Percentiles rank a stretch among this genome's conserved stretches.
Evolutionary conservation across 768 basidiomycete genomes (phyloP).

Genomic region (Termitomyces eurrhizus): DNA sequence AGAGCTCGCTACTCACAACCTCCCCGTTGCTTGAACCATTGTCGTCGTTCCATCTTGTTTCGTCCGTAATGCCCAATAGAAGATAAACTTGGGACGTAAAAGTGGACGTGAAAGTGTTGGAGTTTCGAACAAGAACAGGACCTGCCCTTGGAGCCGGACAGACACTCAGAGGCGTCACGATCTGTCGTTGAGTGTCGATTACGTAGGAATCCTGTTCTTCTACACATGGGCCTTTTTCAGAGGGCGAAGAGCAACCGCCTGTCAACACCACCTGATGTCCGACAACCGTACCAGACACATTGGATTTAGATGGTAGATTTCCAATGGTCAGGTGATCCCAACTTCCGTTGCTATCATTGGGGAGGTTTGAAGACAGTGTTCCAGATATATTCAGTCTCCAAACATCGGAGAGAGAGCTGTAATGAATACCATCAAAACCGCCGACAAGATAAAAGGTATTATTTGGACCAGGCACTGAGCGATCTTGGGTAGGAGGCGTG

Average conservation of each 20-base stretch:
- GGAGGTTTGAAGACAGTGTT: slow-evolving; percentile 65
- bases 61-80: slow-evolving; percentile 64
- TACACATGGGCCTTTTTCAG: slow-evolving; percentile 49
- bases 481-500: slow-evolving; percentile 37
- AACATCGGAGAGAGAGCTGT: slow-evolving; percentile 55
- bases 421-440: slow-evolving; percentile 49
- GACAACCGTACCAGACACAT: slow-evolving; percentile 59
- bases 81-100: slow-evolving; percentile 67
- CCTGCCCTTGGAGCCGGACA: slow-evolving; percentile 69
- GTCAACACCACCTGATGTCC: slow-evolving; percentile 46
- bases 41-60: slow-evolving; percentile 63
- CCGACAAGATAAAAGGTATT: slow-evolving; percentile 75
- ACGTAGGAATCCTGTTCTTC: slow-evolving; percentile 50
- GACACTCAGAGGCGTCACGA: slow-evolving; percentile 34
- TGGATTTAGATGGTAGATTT: slow-evolving; percentile 35
- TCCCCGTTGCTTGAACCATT: slow-evolving; percentile 62
- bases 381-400: slow-evolving; percentile 73
- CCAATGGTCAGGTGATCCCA: slow-evolving; percentile 53
- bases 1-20: slow-evolving; percentile 45
- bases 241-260: slow-evolving; percentile 56
- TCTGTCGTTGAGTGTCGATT: slow-evolving; percentile 36
- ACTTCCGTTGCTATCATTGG: slow-evolving; percentile 43
- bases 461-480: slow-evolving; percentile 49
- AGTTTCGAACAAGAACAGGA: slow-evolving; percentile 58
- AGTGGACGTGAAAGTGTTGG: slow-evolving; percentile 48